Percentiles rank a stretch among this genome's conserved stretches.
phyloP scores from a whole-genome alignment of 108 stramenopile species.

The Pseudonitzschia multistriata region DNA sequence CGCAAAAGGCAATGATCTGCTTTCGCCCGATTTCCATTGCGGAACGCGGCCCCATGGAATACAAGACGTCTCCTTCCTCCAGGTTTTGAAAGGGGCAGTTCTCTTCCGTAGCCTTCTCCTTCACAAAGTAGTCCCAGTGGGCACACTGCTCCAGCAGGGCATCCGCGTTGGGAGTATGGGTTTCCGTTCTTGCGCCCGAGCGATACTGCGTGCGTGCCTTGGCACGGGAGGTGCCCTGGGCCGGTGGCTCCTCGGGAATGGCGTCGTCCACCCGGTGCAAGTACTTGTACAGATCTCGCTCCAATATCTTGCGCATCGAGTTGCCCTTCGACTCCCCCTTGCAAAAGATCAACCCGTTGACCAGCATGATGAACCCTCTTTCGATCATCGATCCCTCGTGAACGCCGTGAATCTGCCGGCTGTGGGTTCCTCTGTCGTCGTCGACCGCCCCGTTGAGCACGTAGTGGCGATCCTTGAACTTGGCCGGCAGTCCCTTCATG shows the following conservation, averaged over 20 bases:
- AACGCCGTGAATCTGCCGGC: constrained; percentile 56
- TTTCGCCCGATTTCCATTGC: constrained; percentile 77
- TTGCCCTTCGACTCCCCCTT: constrained; percentile 58
- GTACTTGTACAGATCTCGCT: constrained; percentile 59
- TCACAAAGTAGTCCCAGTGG: constrained; percentile 70
- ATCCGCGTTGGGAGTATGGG: constrained; percentile 71
- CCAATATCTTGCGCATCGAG: constrained; percentile 72
- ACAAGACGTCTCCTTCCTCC: constrained; percentile 60
- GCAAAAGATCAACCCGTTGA: constrained; percentile 76
- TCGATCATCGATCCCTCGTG: constrained; percentile 53
- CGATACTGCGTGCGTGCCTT: constrained; percentile 27
- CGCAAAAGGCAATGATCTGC: constrained; percentile 81
- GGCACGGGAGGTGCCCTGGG: constrained; percentile 41
- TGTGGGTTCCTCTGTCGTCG: constrained; percentile 59
- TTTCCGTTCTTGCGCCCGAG: constrained; percentile 2
- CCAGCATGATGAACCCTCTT: constrained; percentile 69
- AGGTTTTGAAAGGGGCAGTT: constrained; percentile 20
- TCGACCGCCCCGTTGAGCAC: constrained; percentile 58
- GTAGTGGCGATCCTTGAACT: constrained; percentile 75
- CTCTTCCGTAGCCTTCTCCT: constrained; percentile 58
- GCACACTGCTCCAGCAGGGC: constrained; percentile 67
- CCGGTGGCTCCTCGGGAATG: constrained; percentile 72
- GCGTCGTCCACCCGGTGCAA: constrained; percentile 77
- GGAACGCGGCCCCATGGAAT: constrained; percentile 84
- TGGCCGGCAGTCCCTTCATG: constrained; percentile 45